phyloP scores from a whole-genome alignment of 2,329 filamentous ascomycete species.

The Aureobasidium mangrovei region DNA sequence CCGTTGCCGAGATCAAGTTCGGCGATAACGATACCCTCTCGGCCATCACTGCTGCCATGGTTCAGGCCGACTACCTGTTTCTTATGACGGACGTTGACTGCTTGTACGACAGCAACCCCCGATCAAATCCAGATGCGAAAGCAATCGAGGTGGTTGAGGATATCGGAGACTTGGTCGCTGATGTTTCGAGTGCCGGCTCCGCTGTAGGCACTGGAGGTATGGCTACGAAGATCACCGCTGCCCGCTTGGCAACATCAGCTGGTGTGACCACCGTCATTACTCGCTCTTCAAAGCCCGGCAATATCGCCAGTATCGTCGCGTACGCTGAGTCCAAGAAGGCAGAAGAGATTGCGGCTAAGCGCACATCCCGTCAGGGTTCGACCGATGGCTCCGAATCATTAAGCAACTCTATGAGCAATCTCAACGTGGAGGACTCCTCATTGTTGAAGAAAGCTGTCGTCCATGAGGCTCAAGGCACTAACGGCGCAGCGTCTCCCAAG shows the following conservation, averaged over 20 bases:
- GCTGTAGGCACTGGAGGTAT: constrained; percentile 89
- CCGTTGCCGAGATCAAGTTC: constrained; percentile 98
- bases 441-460: constrained; percentile 20
- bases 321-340: constrained; percentile 61
- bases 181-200: constrained; percentile 86
- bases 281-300: constrained; percentile 83
- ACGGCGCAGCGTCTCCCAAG: constrained; percentile 22
- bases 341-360: constrained; percentile 17
- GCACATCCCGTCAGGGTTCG: not conserved
- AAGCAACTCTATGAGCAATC: constrained; percentile 19
- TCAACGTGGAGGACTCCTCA: not conserved
- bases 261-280: constrained; percentile 96
- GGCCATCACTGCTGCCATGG: constrained; percentile 94
- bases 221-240: constrained; percentile 94
- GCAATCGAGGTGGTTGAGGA: constrained; percentile 91
- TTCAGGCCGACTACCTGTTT: constrained; percentile 92
- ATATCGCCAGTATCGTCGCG: constrained; percentile 76
- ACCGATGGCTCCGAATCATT: not conserved
- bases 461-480: constrained; percentile 15
- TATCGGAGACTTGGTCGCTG: constrained; percentile 70
- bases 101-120: constrained; percentile 91
- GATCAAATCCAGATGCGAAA: constrained; percentile 72
- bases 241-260: constrained; percentile 81
- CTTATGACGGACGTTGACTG: constrained; percentile 99
- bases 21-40: constrained; percentile 97